These are phyloP conservation scores for Cercophora scortea DNA, from an alignment of 495 filamentous ascomycete species.

Conservation along the genomic window DNA sequence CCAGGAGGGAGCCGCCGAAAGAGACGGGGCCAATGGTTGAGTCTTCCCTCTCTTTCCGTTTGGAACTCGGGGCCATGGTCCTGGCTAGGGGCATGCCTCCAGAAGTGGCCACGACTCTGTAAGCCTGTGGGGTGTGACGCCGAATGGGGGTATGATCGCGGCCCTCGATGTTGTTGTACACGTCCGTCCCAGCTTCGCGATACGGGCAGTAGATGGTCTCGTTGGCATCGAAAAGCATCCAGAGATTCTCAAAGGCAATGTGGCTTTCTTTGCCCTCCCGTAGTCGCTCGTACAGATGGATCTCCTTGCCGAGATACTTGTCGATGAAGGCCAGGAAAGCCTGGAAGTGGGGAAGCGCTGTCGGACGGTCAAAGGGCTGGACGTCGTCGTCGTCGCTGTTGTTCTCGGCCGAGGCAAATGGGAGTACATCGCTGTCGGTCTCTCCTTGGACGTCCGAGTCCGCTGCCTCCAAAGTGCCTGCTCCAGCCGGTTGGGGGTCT, in stretches of 20 bases:
- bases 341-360: constrained; percentile 10
- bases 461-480: no score
- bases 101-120: not conserved
- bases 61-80: not conserved
- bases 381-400: not conserved
- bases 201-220: constrained; percentile 6
- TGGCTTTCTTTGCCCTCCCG: not conserved
- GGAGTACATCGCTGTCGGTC: not conserved
- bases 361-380: not conserved
- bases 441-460: not conserved
- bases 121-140: constrained; percentile 3
- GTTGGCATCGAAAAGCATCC: constrained; percentile 11
- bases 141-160: not conserved
- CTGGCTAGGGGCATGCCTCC: constrained; percentile 3
- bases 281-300: constrained; percentile 1
- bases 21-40: not conserved
- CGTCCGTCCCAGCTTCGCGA: not conserved
- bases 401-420: not conserved
- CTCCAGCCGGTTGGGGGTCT: no score
- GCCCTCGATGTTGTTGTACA: not conserved
- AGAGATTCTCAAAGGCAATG: constrained; percentile 12
- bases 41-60: not conserved
- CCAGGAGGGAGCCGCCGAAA: not conserved
- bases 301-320: constrained; percentile 5
- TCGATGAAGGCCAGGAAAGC: constrained; percentile 7